phyloP scores from a whole-genome alignment of 768 basidiomycete species.

The Termitomyces sp. region DNA sequence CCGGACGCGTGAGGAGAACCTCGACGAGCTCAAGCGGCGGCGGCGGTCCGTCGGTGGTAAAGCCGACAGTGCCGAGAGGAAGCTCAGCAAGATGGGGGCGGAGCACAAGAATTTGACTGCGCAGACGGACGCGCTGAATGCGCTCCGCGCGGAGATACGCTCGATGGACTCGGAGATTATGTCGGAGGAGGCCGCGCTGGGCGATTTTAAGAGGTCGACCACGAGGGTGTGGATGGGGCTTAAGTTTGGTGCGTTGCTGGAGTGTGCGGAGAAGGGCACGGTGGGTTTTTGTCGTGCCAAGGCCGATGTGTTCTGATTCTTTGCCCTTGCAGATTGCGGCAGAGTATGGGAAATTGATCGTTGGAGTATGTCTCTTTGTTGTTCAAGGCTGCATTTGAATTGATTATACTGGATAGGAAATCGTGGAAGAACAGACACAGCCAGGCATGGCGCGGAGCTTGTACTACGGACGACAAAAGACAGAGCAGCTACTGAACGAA shows the following conservation, averaged over 20 bases:
- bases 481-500: slow-evolving; percentile 57
- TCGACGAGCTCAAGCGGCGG: slow-evolving; percentile 71
- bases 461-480: slow-evolving; percentile 64
- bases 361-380: slow-evolving; percentile 27
- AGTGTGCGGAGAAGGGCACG: slow-evolving; percentile 77
- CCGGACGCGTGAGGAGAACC: slow-evolving; percentile 75
- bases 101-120: slow-evolving; percentile 77
- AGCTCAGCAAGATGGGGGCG: slow-evolving; percentile 83
- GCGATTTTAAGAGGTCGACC: slow-evolving; percentile 76
- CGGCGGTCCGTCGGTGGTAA: slow-evolving; percentile 60
- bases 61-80: slow-evolving; percentile 83
- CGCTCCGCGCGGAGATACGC: slow-evolving; percentile 71
- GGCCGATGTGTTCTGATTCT: slow-evolving; percentile 1
- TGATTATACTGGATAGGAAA: slow-evolving; percentile 41
- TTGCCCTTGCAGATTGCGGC: slow-evolving; percentile 38
- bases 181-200: slow-evolving; percentile 70
- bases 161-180: slow-evolving; percentile 78
- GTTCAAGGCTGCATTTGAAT: not conserved
- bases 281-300: slow-evolving; percentile 19
- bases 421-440: slow-evolving; percentile 73
- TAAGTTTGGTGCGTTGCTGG: slow-evolving; percentile 84
- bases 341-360: slow-evolving; percentile 47
- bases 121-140: slow-evolving; percentile 71
- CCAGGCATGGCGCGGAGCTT: slow-evolving; percentile 73
- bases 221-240: slow-evolving; percentile 68